Base-by-base conservation (phyloP, 2,329 filamentous ascomycete genomes). In the Immersiporthe knoxdaviesiana region DNA sequence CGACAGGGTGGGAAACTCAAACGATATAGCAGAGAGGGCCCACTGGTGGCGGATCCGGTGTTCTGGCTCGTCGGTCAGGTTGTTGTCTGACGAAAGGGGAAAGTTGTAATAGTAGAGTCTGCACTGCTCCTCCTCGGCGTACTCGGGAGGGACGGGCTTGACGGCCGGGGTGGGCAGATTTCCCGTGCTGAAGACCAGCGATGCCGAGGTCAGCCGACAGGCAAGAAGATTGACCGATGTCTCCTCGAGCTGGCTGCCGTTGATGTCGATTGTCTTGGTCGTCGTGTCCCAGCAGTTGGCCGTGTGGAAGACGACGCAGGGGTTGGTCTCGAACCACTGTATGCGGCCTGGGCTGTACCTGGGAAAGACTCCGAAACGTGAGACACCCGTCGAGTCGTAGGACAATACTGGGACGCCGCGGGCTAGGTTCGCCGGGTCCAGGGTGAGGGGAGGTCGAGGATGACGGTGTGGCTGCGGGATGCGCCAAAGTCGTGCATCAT, bases 401-500 rank as follows among this genome's bases (percentile, higher is more conserved):
- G 83, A 81, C 1, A 92, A 82, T 0, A 87, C 84, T 3, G 87
- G 85, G 62, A 81, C 81, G 71, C 86, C 87, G 68, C 80, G 85
- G 0, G 85, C 74, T 37, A 89, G 80, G 69, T 91, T 91, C 54
- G 88, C 75, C 0, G 90, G 89, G 69, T 91, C 86, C 1, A 92
- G 80, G 0, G 86, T 87, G 0, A 92, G 80, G 0, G 91, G 91
- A 92, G 81, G 74, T 93, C 90, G 78, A 92, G 84, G 67, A 92
- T 91, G 50, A 92, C 79, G 0, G 90, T 91, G 73, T 91, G 84
- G 6, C 75, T 77, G 6, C 79, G 82, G 1, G 90, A 91, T 1
- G 90, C 90, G 18, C 90, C 90, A 77, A 92, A 92, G 76, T 92
- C 90, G 75, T 92, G 91, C 89, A 92, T 92, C 85, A 92, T 90